Evolutionary conservation across 768 basidiomycete genomes (phyloP), one percentile per base, ranked within the genome.

Genomic region (Gautieria morchelliformis): DNA sequence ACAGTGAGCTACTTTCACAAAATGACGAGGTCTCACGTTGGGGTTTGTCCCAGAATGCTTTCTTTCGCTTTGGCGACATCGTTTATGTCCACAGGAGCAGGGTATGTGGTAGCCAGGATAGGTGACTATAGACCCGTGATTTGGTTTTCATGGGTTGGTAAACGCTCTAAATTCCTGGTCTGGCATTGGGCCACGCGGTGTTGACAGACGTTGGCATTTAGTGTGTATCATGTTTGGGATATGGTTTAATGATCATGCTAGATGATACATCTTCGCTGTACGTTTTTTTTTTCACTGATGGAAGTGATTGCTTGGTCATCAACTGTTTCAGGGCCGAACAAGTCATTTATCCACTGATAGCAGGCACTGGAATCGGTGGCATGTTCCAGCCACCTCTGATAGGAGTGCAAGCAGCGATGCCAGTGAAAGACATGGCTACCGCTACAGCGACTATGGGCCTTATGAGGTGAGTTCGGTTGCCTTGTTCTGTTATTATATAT

Each of bases 341-440:
- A 50, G 72, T 71, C 59, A 54, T 71, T 48, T 71, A 60, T 47
- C 66, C 70, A 6, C 53, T 73, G 27, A 60, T 73, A 19, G 45
- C 71, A n/a, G 67, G 68, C 33, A 32, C 70, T 33, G 72, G 72
- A 9, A 53, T 65, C n/a, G 73, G 72, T 39, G 70, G 63, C 32
- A 52, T 74, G 52, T 73, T 72, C 65, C 62, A 84, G 81, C 74
- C 74, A 5, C 88, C 87, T 0, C 69, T 89, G 5, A 81, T 89
- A 51, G 87, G 76, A 14, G 69, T 93, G 14, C 90, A 93, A 70
- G 87, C 88, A n/a, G n/a, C n/a, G n/a, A n/a, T n/a, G n/a, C n/a
- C n/a, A n/a, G n/a, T n/a, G n/a, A n/a, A n/a, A n/a, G n/a, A n/a
- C n/a, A n/a, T n/a, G n/a, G n/a, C n/a, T n/a, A n/a, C n/a, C n/a